phyloP scores from a whole-genome alignment of 2,329 filamentous ascomycete genomes.

The Dendryphion nanum region DNA sequence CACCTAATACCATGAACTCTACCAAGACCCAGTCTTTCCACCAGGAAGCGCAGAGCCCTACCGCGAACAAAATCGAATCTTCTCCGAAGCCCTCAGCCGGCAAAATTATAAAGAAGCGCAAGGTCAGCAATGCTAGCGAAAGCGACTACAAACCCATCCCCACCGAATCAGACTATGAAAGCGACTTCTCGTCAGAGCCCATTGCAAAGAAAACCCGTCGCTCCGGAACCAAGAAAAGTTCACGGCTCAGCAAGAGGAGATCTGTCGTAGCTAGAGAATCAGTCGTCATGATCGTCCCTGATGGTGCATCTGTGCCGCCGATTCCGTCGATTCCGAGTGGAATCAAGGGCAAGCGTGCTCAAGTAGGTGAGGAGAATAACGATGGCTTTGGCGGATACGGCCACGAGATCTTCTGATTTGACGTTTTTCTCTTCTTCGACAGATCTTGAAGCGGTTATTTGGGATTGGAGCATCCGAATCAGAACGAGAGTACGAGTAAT shows the following conservation, averaged over 20 bases:
- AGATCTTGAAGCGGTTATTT: no score
- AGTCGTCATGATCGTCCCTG: slow-evolving; percentile 25
- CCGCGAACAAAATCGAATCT: no score
- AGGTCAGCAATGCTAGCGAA: slow-evolving; percentile 25
- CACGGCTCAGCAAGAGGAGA: neutral
- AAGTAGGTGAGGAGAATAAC: slow-evolving; percentile 9
- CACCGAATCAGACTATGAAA: slow-evolving; percentile 6
- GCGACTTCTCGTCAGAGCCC: slow-evolving; percentile 3
- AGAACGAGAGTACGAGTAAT: no score
- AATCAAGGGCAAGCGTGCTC: slow-evolving; percentile 17
- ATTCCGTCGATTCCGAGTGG: slow-evolving; percentile 25
- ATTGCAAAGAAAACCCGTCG: slow-evolving; percentile 7
- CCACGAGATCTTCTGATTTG: slow-evolving; percentile 40
- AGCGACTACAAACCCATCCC: slow-evolving; percentile 30
- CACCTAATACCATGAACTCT: slow-evolving; percentile 12
- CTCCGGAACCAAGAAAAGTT: no score
- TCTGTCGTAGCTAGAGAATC: neutral
- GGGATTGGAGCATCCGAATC: no score
- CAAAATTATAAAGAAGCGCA: slow-evolving; percentile 41
- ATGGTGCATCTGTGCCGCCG: slow-evolving; percentile 27
- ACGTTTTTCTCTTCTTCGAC: no score
- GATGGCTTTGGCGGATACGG: slow-evolving; percentile 34
- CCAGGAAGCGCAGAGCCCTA: no score
- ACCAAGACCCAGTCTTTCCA: slow-evolving; percentile 11
- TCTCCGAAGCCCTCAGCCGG: slow-evolving; percentile 14